phyloP scores from a whole-genome alignment of 768 basidiomycete genomes.

The Tephrocybe rancida region DNA sequence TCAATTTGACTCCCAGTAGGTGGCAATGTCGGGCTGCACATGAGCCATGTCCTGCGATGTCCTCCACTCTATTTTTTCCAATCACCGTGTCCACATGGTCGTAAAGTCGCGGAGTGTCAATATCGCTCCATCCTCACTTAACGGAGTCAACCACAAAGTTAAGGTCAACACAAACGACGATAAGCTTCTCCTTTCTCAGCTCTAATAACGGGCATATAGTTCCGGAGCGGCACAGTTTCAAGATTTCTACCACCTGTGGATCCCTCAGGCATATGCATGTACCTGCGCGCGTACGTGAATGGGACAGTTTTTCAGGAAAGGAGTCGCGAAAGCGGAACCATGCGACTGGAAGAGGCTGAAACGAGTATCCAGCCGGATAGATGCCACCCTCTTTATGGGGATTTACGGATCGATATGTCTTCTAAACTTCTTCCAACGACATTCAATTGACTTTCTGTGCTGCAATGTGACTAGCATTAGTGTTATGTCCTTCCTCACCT shows the following conservation, averaged over 20 bases:
- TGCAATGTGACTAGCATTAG: conserved; percentile 2
- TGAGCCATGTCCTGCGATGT: background rate
- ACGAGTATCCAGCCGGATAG: conserved; percentile 1
- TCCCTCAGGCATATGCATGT: too few relatives aligned
- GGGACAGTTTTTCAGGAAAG: too few relatives aligned
- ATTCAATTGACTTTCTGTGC: background rate
- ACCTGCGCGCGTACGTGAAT: too few relatives aligned
- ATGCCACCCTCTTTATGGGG: conserved; percentile 6
- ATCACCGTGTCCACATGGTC: conserved; percentile 12
- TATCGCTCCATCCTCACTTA: conserved; percentile 4
- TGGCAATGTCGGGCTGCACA: background rate
- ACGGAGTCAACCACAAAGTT: too few relatives aligned
- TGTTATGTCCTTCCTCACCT: background rate
- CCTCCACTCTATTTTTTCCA: conserved; percentile 1
- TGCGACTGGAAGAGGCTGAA: background rate
- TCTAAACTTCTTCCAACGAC: background rate
- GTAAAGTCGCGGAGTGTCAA: background rate
- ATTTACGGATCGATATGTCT: conserved; percentile 4
- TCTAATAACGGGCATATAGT: background rate
- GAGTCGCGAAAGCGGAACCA: background rate
- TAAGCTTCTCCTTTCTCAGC: background rate
- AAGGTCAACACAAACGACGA: background rate
- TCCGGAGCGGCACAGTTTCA: background rate
- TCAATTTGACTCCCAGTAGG: background rate
- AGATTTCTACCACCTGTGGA: background rate